These are phyloP conservation scores for Lanmaoa pseudosensibilis DNA, from an alignment of 768 basidiomycete species.

Conservation along the genomic window DNA sequence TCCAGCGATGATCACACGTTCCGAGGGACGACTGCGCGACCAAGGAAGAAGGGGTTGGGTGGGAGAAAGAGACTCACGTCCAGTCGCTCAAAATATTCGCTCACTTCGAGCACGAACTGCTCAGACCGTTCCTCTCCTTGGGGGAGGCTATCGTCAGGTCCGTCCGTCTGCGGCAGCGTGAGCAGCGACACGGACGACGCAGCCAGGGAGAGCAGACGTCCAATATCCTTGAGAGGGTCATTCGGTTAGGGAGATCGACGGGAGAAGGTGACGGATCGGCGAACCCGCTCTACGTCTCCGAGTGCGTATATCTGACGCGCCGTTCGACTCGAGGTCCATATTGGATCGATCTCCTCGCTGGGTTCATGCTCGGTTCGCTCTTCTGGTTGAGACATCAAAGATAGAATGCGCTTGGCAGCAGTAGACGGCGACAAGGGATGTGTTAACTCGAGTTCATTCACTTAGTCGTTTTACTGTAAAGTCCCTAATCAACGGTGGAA, in stretches of 20 bases:
- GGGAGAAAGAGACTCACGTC: conserved; percentile 51
- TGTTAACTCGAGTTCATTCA: not conserved
- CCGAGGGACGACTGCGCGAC: not conserved
- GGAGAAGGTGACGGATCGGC: conserved; percentile 1
- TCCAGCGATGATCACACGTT: not conserved
- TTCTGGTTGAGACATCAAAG: conserved; percentile 26
- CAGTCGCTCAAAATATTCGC: conserved; percentile 81
- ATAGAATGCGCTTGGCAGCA: not conserved
- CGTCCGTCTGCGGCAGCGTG: conserved; percentile 81
- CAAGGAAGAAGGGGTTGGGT: not conserved
- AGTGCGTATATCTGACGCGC: conserved; percentile 80
- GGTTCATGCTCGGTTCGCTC: conserved; percentile 13
- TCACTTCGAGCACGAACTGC: conserved; percentile 81
- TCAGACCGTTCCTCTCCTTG: conserved; percentile 83
- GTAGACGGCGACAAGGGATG: not conserved
- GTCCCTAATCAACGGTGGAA: not conserved
- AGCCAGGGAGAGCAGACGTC: conserved; percentile 69
- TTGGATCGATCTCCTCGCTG: conserved; percentile 59
- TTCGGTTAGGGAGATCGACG: not conserved
- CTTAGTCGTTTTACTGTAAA: not conserved
- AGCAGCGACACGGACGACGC: conserved; percentile 78
- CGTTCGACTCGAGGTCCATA: conserved; percentile 80
- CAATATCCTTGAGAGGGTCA: conserved; percentile 63
- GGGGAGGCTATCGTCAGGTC: conserved; percentile 62
- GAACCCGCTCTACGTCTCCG: conserved; percentile 77